These are phyloP conservation scores for Citrus medica DNA, from an alignment of 345 rosid species.

Conservation along the genomic window DNA sequence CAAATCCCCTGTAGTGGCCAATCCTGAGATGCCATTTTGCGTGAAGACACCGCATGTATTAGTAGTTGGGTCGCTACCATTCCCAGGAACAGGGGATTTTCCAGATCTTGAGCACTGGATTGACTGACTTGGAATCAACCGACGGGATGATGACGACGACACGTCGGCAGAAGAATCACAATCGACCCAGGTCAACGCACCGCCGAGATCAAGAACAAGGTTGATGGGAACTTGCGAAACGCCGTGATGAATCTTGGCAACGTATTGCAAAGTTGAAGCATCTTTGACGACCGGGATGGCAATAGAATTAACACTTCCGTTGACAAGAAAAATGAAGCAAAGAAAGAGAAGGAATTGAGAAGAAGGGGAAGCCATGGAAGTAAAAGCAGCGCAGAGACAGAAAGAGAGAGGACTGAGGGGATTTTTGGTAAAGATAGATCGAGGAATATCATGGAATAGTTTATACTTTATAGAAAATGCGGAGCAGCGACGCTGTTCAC, in stretches of 20 bases:
- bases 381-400: background rate
- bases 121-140: slow-evolving; percentile 44
- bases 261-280: slow-evolving; percentile 54
- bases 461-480: no score
- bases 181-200: slow-evolving; percentile 50
- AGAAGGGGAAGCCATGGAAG: slow-evolving; percentile 33
- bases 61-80: background rate
- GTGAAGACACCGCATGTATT: slow-evolving; percentile 37
- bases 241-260: slow-evolving; percentile 42
- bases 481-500: background rate
- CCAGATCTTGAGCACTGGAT: slow-evolving; percentile 47
- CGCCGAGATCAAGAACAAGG: slow-evolving; percentile 59
- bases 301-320: background rate
- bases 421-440: background rate
- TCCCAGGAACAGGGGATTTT: slow-evolving; percentile 15
- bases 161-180: slow-evolving; percentile 31
- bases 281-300: slow-evolving; percentile 53
- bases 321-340: background rate
- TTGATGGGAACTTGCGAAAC: slow-evolving; percentile 23
- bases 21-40: slow-evolving; percentile 30
- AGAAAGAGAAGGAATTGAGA: slow-evolving; percentile 13
- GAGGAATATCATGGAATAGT: background rate
- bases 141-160: slow-evolving; percentile 25
- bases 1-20: slow-evolving; percentile 42
- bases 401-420: background rate